Percentiles rank a stretch among this genome's conserved stretches.
Conservation (phyloP, 345 rosid genomes). For the Xanthoceras sorbifolium region DNA sequence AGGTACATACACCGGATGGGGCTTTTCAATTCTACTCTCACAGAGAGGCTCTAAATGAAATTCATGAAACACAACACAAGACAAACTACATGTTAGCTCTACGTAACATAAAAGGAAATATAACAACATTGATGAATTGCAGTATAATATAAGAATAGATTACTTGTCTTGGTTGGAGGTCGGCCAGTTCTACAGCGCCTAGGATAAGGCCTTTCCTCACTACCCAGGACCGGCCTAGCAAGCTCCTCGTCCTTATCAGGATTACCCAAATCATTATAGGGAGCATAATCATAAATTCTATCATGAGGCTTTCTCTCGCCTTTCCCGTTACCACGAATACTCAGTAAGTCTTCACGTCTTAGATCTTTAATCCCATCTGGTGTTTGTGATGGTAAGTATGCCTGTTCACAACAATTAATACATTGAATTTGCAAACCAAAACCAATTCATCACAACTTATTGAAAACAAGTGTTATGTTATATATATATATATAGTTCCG, state of each 20-base stretch:
- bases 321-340: constrained; percentile 72
- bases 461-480: too few relatives aligned
- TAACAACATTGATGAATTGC: not conserved
- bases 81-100: not conserved
- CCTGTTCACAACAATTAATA: constrained; percentile 37
- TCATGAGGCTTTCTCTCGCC: constrained; percentile 75
- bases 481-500: constrained; percentile 19
- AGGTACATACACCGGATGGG: constrained; percentile 85
- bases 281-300: constrained; percentile 78
- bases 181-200: constrained; percentile 92
- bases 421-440: not conserved
- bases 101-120: not conserved
- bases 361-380: constrained; percentile 76
- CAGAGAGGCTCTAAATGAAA: constrained; percentile 49
- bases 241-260: constrained; percentile 73
- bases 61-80: not conserved
- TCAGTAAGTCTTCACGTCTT: constrained; percentile 62
- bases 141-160: not conserved
- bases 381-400: constrained; percentile 68
- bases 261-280: constrained; percentile 84
- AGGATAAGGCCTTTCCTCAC: constrained; percentile 79
- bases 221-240: constrained; percentile 67
- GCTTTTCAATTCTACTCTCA: constrained; percentile 83
- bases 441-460: not conserved
- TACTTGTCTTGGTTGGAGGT: constrained; percentile 65